phyloP scores from a whole-genome alignment of 352 stramenopile genomes.

The Albugo candida region DNA sequence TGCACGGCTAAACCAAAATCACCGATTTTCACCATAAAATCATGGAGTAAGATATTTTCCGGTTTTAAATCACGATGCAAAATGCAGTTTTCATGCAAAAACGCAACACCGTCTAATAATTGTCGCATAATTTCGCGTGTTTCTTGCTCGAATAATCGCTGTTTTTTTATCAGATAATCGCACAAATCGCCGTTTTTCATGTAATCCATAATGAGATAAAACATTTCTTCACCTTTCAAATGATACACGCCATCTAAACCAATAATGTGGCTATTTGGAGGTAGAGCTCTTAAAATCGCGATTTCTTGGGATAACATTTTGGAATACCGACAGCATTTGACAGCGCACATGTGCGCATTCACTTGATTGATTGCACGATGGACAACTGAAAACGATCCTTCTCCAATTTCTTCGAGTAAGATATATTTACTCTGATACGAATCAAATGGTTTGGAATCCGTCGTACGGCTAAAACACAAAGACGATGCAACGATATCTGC shows the following conservation, averaged over 20 bases:
- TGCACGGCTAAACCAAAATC: constrained; percentile 66
- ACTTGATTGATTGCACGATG: constrained; percentile 50
- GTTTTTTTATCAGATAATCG: constrained; percentile 42
- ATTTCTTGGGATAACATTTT: constrained; percentile 47
- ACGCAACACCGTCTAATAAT: constrained; percentile 30
- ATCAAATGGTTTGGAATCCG: constrained; percentile 24
- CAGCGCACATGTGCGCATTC: constrained; percentile 33
- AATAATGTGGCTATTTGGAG: constrained; percentile 29
- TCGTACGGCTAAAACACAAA: constrained; percentile 12
- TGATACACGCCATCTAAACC: constrained; percentile 41
- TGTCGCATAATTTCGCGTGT: constrained; percentile 37
- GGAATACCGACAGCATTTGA: constrained; percentile 63
- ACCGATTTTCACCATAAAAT: constrained; percentile 38
- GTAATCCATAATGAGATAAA: constrained; percentile 71
- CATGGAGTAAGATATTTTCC: constrained; percentile 63
- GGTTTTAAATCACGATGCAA: constrained; percentile 64
- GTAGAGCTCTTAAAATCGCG: constrained; percentile 28
- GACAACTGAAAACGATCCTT: constrained; percentile 72
- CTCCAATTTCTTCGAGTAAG: constrained; percentile 61
- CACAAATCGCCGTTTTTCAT: constrained; percentile 60
- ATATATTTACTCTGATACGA: constrained; percentile 40
- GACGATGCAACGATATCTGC: too few relatives aligned
- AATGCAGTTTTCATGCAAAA: constrained; percentile 42
- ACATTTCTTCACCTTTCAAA: constrained; percentile 18
- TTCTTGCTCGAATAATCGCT: constrained; percentile 32